Percentiles rank a stretch among this genome's conserved stretches.
phyloP scores from a whole-genome alignment of 306 rosid species.

The Hippophae tibetana region DNA sequence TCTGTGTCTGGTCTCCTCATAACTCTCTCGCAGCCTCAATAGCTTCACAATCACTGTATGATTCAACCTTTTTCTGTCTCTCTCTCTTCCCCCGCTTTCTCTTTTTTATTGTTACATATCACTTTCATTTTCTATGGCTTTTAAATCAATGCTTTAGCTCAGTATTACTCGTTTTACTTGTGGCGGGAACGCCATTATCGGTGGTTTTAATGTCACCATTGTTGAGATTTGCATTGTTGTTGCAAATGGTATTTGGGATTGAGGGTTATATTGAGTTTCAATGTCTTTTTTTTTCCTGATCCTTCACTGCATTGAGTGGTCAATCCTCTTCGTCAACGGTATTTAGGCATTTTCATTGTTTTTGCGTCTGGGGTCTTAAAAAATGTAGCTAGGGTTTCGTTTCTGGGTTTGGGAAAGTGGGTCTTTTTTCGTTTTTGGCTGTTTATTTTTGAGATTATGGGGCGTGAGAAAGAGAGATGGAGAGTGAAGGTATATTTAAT shows the following conservation, averaged over 20 bases:
- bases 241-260: neutral
- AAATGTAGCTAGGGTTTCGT: constrained; percentile 8
- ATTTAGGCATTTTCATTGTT: neutral
- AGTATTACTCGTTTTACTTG: neutral
- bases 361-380: neutral
- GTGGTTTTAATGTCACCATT: neutral
- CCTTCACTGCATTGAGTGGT: neutral
- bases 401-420: neutral
- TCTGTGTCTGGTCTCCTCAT: no score
- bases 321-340: neutral
- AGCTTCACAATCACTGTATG: constrained; percentile 1
- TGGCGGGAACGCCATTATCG: constrained; percentile 14
- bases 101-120: neutral
- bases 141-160: neutral
- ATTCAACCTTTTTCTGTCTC: constrained; percentile 1
- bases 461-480: neutral
- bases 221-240: neutral
- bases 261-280: neutral
- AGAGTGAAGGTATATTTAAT: neutral
- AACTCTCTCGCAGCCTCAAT: no score
- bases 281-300: neutral
- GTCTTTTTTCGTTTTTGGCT: neutral
- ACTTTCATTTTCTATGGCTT: neutral
- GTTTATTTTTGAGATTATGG: neutral
- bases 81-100: neutral